Evolutionary conservation across 1,284 basidiomycete species (phyloP), one percentile per base, ranked within the genome.

Genomic region (Puccinia hordei): DNA sequence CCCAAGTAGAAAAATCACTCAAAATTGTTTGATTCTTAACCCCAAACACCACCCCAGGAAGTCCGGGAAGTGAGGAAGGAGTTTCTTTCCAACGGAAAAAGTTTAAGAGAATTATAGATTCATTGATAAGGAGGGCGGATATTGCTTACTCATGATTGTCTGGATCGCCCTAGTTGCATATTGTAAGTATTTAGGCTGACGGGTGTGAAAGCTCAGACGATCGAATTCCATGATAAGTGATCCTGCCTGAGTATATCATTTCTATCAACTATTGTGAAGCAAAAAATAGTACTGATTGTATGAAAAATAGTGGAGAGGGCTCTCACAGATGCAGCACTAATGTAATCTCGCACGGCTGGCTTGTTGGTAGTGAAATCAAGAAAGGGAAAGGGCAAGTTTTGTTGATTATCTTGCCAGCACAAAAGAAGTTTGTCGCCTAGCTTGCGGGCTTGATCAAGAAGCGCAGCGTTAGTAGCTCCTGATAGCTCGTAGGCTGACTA

Each of bases 401-500:
- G 78, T 15, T 65, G 38, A 57, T 73, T 30, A 33, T 80, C 71
- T 49, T 53, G 66, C 77, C 77, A 80, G 55, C 69, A 71, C 4
- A 61, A 38, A 5, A 73, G 55, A 12, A 80, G 57, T 44, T 66
- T 73, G 13, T 80, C 78, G 8, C 35, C 59, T 15, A 80, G 57
- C 30, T 63, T 61, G 27, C 57, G 71, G 12, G 78, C 78, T 46
- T 80, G 78, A 63, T 80, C 46, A 10, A 80, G 78, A 22, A 80
- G 68, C 19, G 57, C 38, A n/a, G 68, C 44, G 22, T 80, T 80
- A 30, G 27, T 57, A 15, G 55, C 57, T 24, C 78, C 78, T 17
- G 78, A 80, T 44, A 80, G 35, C 35, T 80, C 78, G 24, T 80
- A 80, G 8, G 78, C 78, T 44, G 78, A 73, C 78, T 80, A 55